Conservation (phyloP, 1,139 yeast species). For the Groenewaldozyma auringiensis region DNA sequence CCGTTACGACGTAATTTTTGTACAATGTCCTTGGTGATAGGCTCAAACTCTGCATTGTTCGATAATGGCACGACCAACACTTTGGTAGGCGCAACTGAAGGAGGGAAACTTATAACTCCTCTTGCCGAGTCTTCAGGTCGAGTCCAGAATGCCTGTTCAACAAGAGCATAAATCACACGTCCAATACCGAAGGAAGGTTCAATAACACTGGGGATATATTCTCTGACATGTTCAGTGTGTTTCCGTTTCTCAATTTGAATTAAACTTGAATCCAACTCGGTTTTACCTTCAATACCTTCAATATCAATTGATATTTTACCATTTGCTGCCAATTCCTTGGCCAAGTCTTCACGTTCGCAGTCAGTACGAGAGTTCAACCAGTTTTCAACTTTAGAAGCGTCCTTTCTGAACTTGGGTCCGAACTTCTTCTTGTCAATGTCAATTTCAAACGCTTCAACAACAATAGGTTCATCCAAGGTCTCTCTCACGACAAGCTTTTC, state of each 20-base stretch:
- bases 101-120: conserved; percentile 88
- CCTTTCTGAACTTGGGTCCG: conserved; percentile 96
- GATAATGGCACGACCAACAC: conserved; percentile 93
- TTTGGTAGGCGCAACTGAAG: conserved; percentile 95
- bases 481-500: conserved; percentile 93
- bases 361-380: conserved; percentile 73
- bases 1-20: conserved; percentile 67
- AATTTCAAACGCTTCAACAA: conserved; percentile 76
- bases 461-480: conserved; percentile 72
- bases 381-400: conserved; percentile 84
- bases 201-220: conserved; percentile 93
- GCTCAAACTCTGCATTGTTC: conserved; percentile 70
- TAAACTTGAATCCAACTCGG: conserved; percentile 67
- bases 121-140: conserved; percentile 91
- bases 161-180: conserved; percentile 85
- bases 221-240: conserved; percentile 85
- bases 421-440: conserved; percentile 89
- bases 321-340: conserved; percentile 54
- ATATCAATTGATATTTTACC: conserved; percentile 62
- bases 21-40: conserved; percentile 58
- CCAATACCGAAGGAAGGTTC: conserved; percentile 99
- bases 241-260: conserved; percentile 70
- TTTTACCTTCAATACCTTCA: conserved; percentile 50
- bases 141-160: conserved; percentile 93
- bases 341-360: conserved; percentile 73